A percentile compares a stretch with the other conserved stretches of the same genome.
These are phyloP conservation scores for Clohesyomyces aquaticus DNA, from an alignment of 495 filamentous ascomycete genomes.

Conservation along the genomic window DNA sequence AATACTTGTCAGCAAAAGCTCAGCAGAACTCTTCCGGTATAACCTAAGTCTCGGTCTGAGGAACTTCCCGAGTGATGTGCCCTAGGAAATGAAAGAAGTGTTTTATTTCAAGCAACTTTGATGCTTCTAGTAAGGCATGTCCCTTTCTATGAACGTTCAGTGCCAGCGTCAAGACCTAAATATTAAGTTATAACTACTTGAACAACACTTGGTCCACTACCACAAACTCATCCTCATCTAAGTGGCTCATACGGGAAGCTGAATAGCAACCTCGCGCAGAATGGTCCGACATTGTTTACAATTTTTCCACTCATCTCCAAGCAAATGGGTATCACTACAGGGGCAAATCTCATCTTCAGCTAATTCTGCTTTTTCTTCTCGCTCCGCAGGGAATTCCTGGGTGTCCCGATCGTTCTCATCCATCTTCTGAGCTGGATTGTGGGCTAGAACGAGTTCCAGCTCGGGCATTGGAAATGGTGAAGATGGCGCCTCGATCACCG, in stretches of 20 bases:
- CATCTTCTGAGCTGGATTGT: background rate
- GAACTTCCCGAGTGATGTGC: too few relatives aligned
- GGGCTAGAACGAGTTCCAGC: background rate
- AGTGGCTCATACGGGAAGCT: background rate
- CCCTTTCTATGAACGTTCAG: too few relatives aligned
- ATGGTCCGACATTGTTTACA: slow-evolving; percentile 10
- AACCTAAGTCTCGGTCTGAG: too few relatives aligned
- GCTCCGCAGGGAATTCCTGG: too few relatives aligned
- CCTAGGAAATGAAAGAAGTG: too few relatives aligned
- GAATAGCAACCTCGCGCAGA: slow-evolving; percentile 10
- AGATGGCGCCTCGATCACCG: background rate
- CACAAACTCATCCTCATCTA: slow-evolving; percentile 5
- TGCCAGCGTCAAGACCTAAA: background rate
- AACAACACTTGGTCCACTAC: slow-evolving; percentile 6
- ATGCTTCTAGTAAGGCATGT: background rate
- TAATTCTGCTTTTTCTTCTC: background rate
- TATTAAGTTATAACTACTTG: background rate
- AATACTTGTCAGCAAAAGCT: too few relatives aligned
- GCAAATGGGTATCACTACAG: background rate
- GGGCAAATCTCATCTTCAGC: slow-evolving; percentile 5
- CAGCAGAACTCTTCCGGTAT: too few relatives aligned
- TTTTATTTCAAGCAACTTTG: too few relatives aligned
- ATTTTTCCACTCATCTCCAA: slow-evolving; percentile 16
- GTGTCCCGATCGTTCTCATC: background rate
- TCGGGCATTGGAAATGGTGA: background rate